These are phyloP conservation scores for Boletus sp. DNA, from an alignment of 768 basidiomycete genomes.

Conservation along the genomic window DNA sequence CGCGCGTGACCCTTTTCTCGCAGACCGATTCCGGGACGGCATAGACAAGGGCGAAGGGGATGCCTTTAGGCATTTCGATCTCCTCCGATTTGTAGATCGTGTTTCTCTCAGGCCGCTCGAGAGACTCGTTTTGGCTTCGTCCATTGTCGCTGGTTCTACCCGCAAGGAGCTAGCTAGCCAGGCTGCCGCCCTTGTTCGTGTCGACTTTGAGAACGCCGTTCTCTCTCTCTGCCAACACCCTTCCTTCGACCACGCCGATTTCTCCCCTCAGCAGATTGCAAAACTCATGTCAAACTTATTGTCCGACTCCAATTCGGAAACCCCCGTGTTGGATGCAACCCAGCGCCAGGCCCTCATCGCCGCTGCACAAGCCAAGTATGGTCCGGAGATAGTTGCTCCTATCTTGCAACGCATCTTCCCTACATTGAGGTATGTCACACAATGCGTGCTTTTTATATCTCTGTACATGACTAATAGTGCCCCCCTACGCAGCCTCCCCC, in stretches of 20 bases:
- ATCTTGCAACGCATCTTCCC: slow-evolving; percentile 74
- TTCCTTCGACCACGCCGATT: slow-evolving; percentile 78
- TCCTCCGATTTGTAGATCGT: slow-evolving; percentile 79
- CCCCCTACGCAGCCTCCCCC: slow-evolving; percentile 49
- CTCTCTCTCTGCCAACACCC: slow-evolving; percentile 75
- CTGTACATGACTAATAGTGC: slow-evolving; percentile 12
- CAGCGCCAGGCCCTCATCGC: slow-evolving; percentile 76
- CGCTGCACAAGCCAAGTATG: slow-evolving; percentile 78
- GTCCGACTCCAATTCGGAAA: slow-evolving; percentile 64
- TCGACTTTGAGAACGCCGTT: slow-evolving; percentile 78
- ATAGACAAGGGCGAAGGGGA: slow-evolving; percentile 88
- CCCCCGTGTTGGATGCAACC: slow-evolving; percentile 65
- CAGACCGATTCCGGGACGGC: slow-evolving; percentile 87
- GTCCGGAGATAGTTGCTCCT: slow-evolving; percentile 69
- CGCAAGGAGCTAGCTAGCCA: slow-evolving; percentile 56
- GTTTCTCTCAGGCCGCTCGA: slow-evolving; percentile 79
- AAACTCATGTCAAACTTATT: slow-evolving; percentile 82
- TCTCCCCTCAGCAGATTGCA: slow-evolving; percentile 69
- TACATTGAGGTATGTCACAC: slow-evolving; percentile 59
- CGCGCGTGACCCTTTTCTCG: slow-evolving; percentile 85
- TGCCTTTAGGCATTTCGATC: slow-evolving; percentile 78
- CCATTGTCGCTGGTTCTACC: slow-evolving; percentile 64
- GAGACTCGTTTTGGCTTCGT: slow-evolving; percentile 71
- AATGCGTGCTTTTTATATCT: slow-evolving; percentile 10
- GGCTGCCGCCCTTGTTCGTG: slow-evolving; percentile 66